Evolutionary conservation across 345 rosid species (phyloP), one percentile per base, ranked within the genome.

Genomic region (Pistacia vera): DNA sequence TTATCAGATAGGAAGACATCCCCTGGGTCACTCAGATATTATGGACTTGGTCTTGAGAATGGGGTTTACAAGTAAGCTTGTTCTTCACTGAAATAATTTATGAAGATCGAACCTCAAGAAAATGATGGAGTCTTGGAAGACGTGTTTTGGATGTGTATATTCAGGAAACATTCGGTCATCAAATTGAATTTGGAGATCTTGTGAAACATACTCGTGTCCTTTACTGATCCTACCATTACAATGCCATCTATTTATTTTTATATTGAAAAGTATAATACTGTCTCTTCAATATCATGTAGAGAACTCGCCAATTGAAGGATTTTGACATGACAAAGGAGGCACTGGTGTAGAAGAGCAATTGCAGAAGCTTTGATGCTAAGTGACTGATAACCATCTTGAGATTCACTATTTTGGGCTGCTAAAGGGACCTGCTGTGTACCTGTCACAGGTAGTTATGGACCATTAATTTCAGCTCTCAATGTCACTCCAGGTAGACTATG

Each of bases 11-110:
- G n/a, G 71, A 86, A 82, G 88, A 75, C 38, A 59, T 82, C 86
- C 38, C 84, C 86, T 13, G 59, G 62, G 41, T 85, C 88, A 49
- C 82, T 85, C 13, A n/a, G n/a, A 70, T 85, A 83, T 77, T 83
- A 79, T 56, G 88, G 88, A 69, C 72, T 85, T 9, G 83, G 88
- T 55, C 82, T 82, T 16, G 13, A 75, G 48, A 82, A 78, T 61
- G n/a, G 85, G 5, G 58, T 30, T 68, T 82, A 85, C 66, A 84
- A 52, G 74, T 90, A n/a, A 84, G 66, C 73, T 36, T 90, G 72
- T 77, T 66, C 33, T 90, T 90, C 78, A 88, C 86, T 41, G 92
- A 88, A 80, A 88, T 86, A 68, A 78, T n/a, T 51, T 81, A 80
- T 41, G 71, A 72, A 55, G 84, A n/a, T 65, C 72, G 81, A 76